These are phyloP conservation scores for Lentinula boryana DNA, from an alignment of 768 basidiomycete genomes.

Conservation along the genomic window DNA sequence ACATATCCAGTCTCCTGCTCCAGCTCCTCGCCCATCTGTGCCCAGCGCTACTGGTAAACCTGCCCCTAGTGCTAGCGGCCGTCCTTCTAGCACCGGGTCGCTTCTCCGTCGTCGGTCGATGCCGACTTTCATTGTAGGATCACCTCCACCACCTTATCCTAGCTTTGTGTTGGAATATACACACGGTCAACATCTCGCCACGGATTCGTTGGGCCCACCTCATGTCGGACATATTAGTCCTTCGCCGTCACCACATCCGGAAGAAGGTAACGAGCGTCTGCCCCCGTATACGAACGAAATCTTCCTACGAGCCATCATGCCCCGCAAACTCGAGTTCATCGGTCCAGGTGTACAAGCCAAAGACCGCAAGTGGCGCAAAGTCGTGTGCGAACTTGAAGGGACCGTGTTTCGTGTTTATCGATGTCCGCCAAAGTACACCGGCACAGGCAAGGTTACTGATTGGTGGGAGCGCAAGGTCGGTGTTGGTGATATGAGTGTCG, in stretches of 20 bases:
- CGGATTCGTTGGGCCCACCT: constrained; percentile 12
- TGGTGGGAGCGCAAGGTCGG: constrained; percentile 81
- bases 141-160: constrained; percentile 68
- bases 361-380: constrained; percentile 89
- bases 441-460: constrained; percentile 51
- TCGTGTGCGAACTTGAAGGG: constrained; percentile 87
- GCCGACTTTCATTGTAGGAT: constrained; percentile 56
- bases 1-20: neutral
- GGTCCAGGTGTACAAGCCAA: constrained; percentile 80
- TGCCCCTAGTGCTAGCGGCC: neutral
- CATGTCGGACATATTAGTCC: neutral
- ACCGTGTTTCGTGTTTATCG: constrained; percentile 81
- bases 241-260: constrained; percentile 5
- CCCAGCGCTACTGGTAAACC: neutral
- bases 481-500: constrained; percentile 50
- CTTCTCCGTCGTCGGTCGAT: constrained; percentile 62
- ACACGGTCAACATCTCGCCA: neutral
- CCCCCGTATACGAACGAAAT: constrained; percentile 81
- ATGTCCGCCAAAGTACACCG: constrained; percentile 33
- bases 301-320: constrained; percentile 75
- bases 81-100: constrained; percentile 22
- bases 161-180: constrained; percentile 25
- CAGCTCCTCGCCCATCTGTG: neutral
- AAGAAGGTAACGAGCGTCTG: constrained; percentile 55
- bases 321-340: constrained; percentile 90